Percentiles rank a stretch among this genome's conserved stretches.
phyloP scores from a whole-genome alignment of 768 basidiomycete genomes.

The Fomitopsis pulvina region DNA sequence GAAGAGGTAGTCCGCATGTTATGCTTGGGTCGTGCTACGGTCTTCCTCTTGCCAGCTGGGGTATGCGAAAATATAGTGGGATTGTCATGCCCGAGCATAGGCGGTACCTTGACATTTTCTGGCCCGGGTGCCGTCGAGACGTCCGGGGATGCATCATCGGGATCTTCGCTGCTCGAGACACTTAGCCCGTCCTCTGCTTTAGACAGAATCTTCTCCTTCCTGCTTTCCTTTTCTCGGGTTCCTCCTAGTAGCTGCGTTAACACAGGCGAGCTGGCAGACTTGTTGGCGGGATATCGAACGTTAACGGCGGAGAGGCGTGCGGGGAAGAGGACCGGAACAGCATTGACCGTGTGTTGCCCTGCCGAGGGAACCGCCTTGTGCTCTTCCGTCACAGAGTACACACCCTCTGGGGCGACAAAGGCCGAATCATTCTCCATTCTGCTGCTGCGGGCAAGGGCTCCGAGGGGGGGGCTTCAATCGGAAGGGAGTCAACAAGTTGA shows the following conservation, averaged over 20 bases:
- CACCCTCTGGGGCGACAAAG: slow-evolving; percentile 86
- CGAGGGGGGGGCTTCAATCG: neutral
- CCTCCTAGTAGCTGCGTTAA: slow-evolving; percentile 64
- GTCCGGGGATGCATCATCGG: slow-evolving; percentile 48
- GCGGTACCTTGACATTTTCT: slow-evolving; percentile 24
- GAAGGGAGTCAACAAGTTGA: neutral
- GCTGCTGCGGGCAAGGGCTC: slow-evolving; percentile 15
- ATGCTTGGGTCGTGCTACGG: slow-evolving; percentile 71
- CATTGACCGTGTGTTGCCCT: slow-evolving; percentile 30
- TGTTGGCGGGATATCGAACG: slow-evolving; percentile 55
- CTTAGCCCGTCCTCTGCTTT: slow-evolving; percentile 50
- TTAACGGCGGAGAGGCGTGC: slow-evolving; percentile 57
- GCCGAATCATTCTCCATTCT: slow-evolving; percentile 77
- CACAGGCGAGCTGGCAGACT: slow-evolving; percentile 48
- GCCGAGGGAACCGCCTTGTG: slow-evolving; percentile 52
- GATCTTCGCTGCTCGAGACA: slow-evolving; percentile 77
- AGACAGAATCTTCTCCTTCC: slow-evolving; percentile 22
- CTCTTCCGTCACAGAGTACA: slow-evolving; percentile 84
- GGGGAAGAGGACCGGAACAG: slow-evolving; percentile 37
- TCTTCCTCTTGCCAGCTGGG: slow-evolving; percentile 57
- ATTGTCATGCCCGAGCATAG: slow-evolving; percentile 35
- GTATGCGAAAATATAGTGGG: slow-evolving; percentile 57
- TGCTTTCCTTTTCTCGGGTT: slow-evolving; percentile 48
- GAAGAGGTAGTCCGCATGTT: slow-evolving; percentile 89
- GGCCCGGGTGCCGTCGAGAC: slow-evolving; percentile 21